Base-by-base conservation (phyloP, 495 filamentous ascomycete genomes). In the Aspergillus olivimuriae region DNA sequence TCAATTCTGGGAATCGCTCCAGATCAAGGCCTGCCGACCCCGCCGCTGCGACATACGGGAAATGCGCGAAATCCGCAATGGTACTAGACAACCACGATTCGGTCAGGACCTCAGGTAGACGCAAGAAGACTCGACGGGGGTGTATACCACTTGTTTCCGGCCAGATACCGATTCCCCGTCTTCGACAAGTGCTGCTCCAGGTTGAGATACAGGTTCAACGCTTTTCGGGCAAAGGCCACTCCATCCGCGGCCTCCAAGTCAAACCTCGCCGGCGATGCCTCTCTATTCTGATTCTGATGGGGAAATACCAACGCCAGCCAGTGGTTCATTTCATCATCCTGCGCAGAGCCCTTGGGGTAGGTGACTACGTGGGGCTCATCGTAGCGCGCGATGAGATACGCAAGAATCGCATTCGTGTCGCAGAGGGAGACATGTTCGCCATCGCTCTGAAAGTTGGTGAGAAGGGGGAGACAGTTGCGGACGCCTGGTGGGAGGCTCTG, bases 1-100 rank as follows among this genome's bases (percentile, higher is more conserved):
- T 49, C 39, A 49, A 15, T 35, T 49, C 46, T 2, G 46, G 40
- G 18, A 50, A 44, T 16, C 41, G 26, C 35, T 50, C 47, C 12
- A 44, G 35, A 22, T 50, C 47, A 2, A 50, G 35, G 3, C 41
- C 41, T 11, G 30, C 4, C 1, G 28, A 33, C 4, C 41, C 34
- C 14, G 41, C 47, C 1, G 41, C 47, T 2, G 34, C 41, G 11
- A 44, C 41, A 16, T 34, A 44, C 6, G 47, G 41, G 35, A 44
- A 33, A 14, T 33, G 17, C 1, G 22, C 14, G 7, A 44, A 14
- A 35, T 44, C 47, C 20, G 41, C 41, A 2, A 44, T 18, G n/a
- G 45, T 48, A 20, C 45, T 48, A 16, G 15, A 8, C 14, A 11
- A 40, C 24, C 16, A 28, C 7, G 31, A 19, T 21, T 20, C 7